A percentile compares a stretch with the other conserved stretches of the same genome.
Evolutionary conservation across 352 stramenopile species (phyloP).

Genomic region (Globisporangium takayamanum): DNA sequence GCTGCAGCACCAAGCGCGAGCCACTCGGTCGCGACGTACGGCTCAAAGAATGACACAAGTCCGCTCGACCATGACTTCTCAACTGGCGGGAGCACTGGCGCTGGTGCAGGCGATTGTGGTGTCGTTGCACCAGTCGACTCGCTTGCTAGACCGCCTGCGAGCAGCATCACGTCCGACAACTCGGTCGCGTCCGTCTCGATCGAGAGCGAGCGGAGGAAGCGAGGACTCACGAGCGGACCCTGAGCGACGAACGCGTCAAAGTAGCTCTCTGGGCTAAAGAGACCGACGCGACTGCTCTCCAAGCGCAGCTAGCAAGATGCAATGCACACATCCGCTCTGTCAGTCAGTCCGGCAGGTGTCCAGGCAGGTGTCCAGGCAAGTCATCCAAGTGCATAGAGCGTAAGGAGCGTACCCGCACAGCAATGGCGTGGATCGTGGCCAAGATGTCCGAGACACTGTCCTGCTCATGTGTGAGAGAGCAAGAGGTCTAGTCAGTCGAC

Average conservation of each 20-base stretch:
- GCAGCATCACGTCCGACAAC: constrained; percentile 5
- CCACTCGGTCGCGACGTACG: constrained; percentile 17
- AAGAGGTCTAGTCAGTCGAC: neutral
- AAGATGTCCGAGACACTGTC: constrained; percentile 53
- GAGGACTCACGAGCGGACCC: constrained; percentile 15
- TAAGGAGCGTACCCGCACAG: constrained; percentile 28
- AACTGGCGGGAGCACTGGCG: neutral
- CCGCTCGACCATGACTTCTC: neutral
- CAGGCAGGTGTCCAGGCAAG: no score
- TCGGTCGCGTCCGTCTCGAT: constrained; percentile 15
- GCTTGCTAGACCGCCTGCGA: neutral
- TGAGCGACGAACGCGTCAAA: constrained; percentile 14
- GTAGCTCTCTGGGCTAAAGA: constrained; percentile 13
- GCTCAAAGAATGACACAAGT: neutral
- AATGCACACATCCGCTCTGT: neutral
- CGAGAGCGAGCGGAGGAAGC: constrained; percentile 19
- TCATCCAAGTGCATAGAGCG: neutral
- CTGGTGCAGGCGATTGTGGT: neutral
- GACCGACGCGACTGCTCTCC: constrained; percentile 8
- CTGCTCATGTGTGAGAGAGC: constrained; percentile 14
- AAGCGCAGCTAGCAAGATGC: constrained; percentile 14
- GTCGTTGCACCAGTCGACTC: neutral
- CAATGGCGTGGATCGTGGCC: constrained; percentile 39
- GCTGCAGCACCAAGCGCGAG: constrained; percentile 21
- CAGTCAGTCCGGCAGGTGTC: neutral